A percentile compares a stretch with the other conserved stretches of the same genome.
Conservation (phyloP, 768 basidiomycete species). For the Pulveroboletus frians region DNA sequence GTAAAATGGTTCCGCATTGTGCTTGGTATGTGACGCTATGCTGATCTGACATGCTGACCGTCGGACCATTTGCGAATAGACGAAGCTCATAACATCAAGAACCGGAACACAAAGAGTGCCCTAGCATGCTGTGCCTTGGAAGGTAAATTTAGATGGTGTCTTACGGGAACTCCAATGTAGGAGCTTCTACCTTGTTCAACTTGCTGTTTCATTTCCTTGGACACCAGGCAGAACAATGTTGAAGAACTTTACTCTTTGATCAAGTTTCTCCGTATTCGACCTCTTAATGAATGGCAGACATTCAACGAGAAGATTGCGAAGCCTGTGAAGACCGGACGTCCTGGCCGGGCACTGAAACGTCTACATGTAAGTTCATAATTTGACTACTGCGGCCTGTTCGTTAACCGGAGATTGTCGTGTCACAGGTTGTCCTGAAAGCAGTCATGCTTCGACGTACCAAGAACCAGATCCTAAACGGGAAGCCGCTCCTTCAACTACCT, state of each 20-base stretch:
- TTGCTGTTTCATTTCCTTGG: not conserved
- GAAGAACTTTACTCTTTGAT: conserved; percentile 87
- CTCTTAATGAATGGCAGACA: conserved; percentile 69
- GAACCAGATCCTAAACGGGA: conserved; percentile 65
- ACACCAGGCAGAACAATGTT: conserved; percentile 76
- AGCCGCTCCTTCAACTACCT: conserved; percentile 78
- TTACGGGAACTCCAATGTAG: conserved; percentile 80
- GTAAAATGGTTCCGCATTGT: conserved; percentile 84
- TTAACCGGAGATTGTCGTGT: not conserved
- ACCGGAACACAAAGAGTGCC: conserved; percentile 70
- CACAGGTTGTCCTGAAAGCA: conserved; percentile 69
- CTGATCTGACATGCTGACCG: not conserved
- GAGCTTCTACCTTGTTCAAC: conserved; percentile 4
- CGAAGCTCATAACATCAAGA: conserved; percentile 94
- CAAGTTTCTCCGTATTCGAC: conserved; percentile 81
- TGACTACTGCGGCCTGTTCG: not conserved
- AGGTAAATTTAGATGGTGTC: conserved; percentile 79
- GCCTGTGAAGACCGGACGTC: conserved; percentile 68
- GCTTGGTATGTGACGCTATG: conserved; percentile 49
- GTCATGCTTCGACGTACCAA: conserved; percentile 91
- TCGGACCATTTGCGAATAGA: conserved; percentile 40
- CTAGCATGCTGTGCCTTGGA: conserved; percentile 75
- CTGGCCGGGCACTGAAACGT: conserved; percentile 71
- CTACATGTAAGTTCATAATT: conserved; percentile 51
- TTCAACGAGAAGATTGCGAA: conserved; percentile 78